Base-by-base conservation (phyloP, 495 filamentous ascomycete genomes). In the Penicillium tannophilum region DNA sequence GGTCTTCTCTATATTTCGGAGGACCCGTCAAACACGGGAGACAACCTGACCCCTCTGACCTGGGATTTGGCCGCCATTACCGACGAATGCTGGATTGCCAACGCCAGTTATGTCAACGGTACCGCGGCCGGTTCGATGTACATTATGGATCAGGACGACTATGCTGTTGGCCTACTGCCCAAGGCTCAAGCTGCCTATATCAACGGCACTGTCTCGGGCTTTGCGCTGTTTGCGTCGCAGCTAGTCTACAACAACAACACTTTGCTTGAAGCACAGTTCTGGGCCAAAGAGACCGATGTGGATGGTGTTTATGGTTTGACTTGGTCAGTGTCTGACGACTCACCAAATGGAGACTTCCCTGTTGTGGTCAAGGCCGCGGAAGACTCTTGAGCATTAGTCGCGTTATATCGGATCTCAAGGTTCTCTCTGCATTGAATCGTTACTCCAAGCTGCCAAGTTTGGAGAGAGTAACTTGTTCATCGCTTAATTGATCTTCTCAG, bases 331-430 rank as follows among this genome's bases (percentile, higher is more conserved):
- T 54, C 56, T 49, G 61, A 52, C 30, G 39, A 26, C 28, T 30
- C 12, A 4, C 51, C 54, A 1, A 58, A 45, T 58, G 62, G 55
- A 4, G 56, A 56, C 6, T 64, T 64, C 31, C 62, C 62, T 17
- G 62, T 61, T 20, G 62, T 64, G 16, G 58, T 64, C 0, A 61
- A 64, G 31, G 58, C 58, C 8, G 58, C 60, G 6, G 63, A 66
- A 14, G 47, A 55, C 17, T 61, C 53, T 5, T 36, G 33, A 36
- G 33, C 33, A 14, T 36, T 5, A 0, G 4, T 28, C 28, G 28
- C 4, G 3, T 7, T 7, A 7, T 28, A 7, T 28, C 28, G 3
- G 28, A 28, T 28, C 6, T 28, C 4, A 4, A 5, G 28, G 28
- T 7, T 28, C 28, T 28, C 28, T 4, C 28, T 28, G 28, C 3